Evolutionary conservation across 805 yeast species (phyloP).

Genomic region (Blastobotrys attinorum): DNA sequence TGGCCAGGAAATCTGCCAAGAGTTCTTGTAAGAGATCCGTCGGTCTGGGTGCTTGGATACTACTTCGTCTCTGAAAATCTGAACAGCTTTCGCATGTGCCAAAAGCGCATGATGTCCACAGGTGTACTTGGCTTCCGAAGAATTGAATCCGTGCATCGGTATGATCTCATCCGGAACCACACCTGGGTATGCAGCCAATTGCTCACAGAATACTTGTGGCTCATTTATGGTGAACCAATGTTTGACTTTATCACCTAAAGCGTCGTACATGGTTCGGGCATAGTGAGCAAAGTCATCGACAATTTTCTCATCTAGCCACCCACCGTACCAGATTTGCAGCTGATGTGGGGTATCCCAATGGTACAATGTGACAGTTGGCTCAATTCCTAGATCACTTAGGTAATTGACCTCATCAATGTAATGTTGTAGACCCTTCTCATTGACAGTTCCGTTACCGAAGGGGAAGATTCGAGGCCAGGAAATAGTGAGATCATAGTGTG

Average conservation of each 20-base stretch:
- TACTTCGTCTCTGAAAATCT: conserved; percentile 22
- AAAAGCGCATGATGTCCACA: conserved; percentile 18
- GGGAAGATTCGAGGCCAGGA: conserved; percentile 32
- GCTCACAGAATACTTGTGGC: conserved; percentile 19
- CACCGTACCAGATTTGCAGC: conserved; percentile 20
- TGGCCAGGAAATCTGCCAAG: conserved; percentile 21
- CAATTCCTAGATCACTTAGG: conserved; percentile 18
- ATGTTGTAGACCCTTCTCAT: conserved; percentile 25
- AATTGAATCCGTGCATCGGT: conserved; percentile 15
- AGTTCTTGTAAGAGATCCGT: conserved; percentile 23
- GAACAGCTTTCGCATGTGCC: conserved; percentile 24
- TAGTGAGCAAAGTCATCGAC: conserved; percentile 29
- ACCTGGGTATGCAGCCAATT: conserved; percentile 12
- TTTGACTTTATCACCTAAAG: conserved; percentile 28
- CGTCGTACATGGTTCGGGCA: conserved; percentile 27
- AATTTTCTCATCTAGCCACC: conserved; percentile 23
- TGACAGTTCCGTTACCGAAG: conserved; percentile 20
- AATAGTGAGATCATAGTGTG: conserved; percentile 26
- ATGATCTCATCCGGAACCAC: conserved; percentile 21
- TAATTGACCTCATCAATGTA: conserved; percentile 26
- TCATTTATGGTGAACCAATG: conserved; percentile 29
- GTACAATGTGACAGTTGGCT: conserved; percentile 28
- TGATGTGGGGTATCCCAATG: conserved; percentile 30
- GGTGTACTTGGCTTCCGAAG: conserved; percentile 4
- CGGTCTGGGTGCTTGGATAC: conserved; percentile 19